Base-by-base conservation (phyloP, 2,329 filamentous ascomycete genomes). In the Rhynchosporium graminicola region DNA sequence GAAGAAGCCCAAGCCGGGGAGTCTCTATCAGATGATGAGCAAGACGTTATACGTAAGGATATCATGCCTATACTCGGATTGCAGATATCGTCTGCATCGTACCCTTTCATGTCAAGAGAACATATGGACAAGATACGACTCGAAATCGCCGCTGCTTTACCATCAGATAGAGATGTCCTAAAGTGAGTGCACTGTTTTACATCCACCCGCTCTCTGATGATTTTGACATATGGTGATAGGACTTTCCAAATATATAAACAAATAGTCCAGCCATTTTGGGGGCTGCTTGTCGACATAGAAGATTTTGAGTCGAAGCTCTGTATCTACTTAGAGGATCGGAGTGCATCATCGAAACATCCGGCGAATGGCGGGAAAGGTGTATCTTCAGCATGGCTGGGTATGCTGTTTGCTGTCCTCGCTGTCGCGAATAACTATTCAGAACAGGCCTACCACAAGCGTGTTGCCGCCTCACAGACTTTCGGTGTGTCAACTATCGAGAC, bases 391-490 rank as follows among this genome's bases (percentile, higher is more conserved):
- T 88, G 86, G 86, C 77, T 88, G 1, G 84, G 85, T 42, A 87
- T 87, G 60, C 78, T 88, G 8, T 88, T 88, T 69, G 82, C 84
- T 6, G 84, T 88, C 1, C 77, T 88, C 61, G 85, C 85, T 3
- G 85, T 88, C 20, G 85, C 85, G 6, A 87, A 85, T 0, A 86
- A 88, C 69, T 88, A 87, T 67, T 83, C 87, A 57, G 86, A 88
- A 69, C 84, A 83, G 0, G 82, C 85, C 0, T 87, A 87, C 64
- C 69, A 71, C 38, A 72, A 72, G 60, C 65, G 72, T 43, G 67
- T 67, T 46, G 69, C 70, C 13, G 66, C 66, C 36, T 84, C 58
- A 76, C 85, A 74, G 61, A 64, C 66, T 15, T 74, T 69, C 85
- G 85, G 85, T 82, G 77, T 31, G 69, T 62, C 15, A 36, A 36